These are phyloP conservation scores for Oldenlandia corymbosa DNA, from an alignment of 257 asterid genomes.

Conservation along the genomic window DNA sequence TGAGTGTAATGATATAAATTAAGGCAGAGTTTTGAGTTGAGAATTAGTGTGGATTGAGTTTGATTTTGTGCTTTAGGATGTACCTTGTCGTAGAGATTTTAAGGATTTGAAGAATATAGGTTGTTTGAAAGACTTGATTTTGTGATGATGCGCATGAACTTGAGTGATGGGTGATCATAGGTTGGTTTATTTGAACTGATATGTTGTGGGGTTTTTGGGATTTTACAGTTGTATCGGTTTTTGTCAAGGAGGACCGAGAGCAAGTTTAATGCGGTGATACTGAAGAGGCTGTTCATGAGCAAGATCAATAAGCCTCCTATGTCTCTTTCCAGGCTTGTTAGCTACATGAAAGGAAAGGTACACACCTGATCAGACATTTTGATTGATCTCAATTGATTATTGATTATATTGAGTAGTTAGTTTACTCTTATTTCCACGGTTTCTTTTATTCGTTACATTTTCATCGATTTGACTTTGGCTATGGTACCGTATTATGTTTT, in stretches of 20 bases:
- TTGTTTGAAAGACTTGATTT: background rate
- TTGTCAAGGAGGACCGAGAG: constrained; percentile 34
- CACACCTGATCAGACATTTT: too few species aligned
- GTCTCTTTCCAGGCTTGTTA: constrained; percentile 27
- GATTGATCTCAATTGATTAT: too few species aligned
- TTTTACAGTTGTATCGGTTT: constrained; percentile 30
- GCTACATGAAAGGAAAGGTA: constrained; percentile 30
- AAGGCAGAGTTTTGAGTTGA: too few species aligned
- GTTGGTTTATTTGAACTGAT: background rate
- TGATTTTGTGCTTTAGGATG: background rate
- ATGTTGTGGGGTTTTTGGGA: background rate
- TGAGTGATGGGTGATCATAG: background rate
- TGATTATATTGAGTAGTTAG: too few species aligned
- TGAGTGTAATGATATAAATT: background rate
- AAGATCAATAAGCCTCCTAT: constrained; percentile 38
- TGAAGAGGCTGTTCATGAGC: constrained; percentile 42
- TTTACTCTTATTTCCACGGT: background rate
- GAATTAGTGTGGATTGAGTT: too few species aligned
- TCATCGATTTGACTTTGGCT: too few species aligned
- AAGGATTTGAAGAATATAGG: background rate
- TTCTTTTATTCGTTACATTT: background rate
- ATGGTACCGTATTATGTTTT: too few species aligned
- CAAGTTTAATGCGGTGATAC: constrained; percentile 34
- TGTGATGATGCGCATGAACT: background rate
- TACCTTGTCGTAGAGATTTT: background rate